Conservation (phyloP, 176 grass and related monocot species). For the Aechmea fasciata region DNA sequence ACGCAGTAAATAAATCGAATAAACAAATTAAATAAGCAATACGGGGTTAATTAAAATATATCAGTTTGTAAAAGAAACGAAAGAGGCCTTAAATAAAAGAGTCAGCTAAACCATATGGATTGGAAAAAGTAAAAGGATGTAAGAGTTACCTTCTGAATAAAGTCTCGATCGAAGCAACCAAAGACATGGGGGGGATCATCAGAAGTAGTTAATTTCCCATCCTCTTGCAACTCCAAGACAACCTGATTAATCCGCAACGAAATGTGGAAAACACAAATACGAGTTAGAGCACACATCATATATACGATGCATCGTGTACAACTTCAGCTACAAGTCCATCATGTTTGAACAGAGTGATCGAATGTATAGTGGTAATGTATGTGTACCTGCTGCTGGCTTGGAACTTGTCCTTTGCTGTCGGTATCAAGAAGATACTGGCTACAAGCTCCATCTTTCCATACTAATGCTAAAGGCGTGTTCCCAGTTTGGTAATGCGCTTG, state of each 20-base stretch:
- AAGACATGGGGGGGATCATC: conserved; percentile 80
- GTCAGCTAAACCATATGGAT: not conserved
- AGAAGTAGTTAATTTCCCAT: conserved; percentile 71
- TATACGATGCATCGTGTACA: not conserved
- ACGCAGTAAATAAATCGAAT: too few species aligned
- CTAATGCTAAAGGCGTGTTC: conserved; percentile 71
- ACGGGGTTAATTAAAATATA: too few species aligned
- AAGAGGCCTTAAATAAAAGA: not conserved
- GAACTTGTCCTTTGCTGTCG: conserved; percentile 66
- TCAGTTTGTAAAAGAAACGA: not conserved
- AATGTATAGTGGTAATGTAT: not conserved
- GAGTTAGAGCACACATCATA: conserved; percentile 2
- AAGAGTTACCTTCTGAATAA: conserved; percentile 70
- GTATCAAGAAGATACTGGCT: conserved; percentile 92
- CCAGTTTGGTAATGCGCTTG: conserved; percentile 90
- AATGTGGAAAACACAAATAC: conserved; percentile 15
- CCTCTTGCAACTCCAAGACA: conserved; percentile 92
- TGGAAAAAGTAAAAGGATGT: conserved; percentile 18
- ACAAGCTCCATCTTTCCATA: conserved; percentile 74
- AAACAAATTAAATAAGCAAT: too few species aligned
- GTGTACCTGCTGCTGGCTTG: conserved; percentile 67
- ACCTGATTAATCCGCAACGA: conserved; percentile 42
- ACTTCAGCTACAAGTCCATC: not conserved
- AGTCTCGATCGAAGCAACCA: conserved; percentile 49
- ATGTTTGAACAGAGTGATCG: not conserved